phyloP scores from a whole-genome alignment of 139 green algal species.

The Micractinium sp. region DNA sequence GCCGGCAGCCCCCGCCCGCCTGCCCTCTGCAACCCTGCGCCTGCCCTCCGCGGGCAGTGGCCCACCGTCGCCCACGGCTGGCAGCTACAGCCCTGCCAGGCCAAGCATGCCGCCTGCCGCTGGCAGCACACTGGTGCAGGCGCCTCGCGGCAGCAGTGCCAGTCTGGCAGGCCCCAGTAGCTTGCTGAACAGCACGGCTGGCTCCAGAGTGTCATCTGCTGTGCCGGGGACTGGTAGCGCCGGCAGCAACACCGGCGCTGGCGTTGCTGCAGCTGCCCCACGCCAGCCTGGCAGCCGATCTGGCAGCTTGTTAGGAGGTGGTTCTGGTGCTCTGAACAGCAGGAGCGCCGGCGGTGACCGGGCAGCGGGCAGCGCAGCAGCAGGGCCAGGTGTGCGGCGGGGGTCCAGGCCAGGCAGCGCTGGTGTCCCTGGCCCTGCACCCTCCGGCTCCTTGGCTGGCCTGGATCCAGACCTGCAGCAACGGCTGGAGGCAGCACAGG shows the following conservation, averaged over 20 bases:
- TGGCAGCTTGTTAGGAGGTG: not conserved
- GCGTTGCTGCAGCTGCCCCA: not conserved
- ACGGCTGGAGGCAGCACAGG: not conserved
- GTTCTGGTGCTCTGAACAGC: not conserved
- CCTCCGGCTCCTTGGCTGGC: not conserved
- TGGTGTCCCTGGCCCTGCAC: not conserved
- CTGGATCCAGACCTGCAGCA: conserved; percentile 14
- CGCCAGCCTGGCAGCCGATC: not conserved
- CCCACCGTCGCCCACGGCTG: not conserved
- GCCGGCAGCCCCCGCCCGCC: not conserved
- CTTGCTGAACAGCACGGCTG: not conserved
- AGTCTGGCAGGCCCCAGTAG: not conserved
- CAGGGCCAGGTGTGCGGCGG: not conserved
- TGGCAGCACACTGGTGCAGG: not conserved
- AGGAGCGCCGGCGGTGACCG: too few species aligned
- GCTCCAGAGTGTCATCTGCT: not conserved
- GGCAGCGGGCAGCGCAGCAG: not conserved
- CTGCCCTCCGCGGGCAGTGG: not conserved
- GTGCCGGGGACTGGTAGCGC: not conserved
- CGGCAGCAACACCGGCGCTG: not conserved
- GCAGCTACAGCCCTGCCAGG: not conserved
- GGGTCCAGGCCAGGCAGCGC: not conserved
- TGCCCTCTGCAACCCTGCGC: conserved; percentile 1
- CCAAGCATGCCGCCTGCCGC: not conserved
- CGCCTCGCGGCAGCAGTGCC: not conserved